These are phyloP conservation scores for Tulasnella calospora DNA, from an alignment of 768 basidiomycete species.

Conservation along the genomic window DNA sequence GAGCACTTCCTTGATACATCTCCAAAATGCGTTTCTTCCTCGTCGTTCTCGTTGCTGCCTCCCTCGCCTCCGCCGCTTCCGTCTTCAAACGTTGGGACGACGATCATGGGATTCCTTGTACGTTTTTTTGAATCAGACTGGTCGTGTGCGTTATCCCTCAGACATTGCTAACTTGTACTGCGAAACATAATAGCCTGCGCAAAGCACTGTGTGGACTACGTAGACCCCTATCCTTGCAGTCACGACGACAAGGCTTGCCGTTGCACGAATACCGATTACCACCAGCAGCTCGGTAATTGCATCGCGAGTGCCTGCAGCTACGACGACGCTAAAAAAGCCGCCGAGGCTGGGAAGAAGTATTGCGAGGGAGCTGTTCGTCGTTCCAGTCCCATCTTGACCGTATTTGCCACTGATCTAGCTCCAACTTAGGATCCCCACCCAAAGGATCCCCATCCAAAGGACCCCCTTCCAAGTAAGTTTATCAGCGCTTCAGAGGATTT, in stretches of 20 bases:
- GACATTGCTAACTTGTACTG: not conserved
- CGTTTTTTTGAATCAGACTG: not conserved
- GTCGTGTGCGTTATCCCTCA: not conserved
- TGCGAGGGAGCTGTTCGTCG: not conserved
- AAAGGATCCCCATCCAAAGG: too few relatives aligned
- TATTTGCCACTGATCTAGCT: too few relatives aligned
- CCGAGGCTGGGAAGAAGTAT: not conserved
- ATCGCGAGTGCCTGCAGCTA: not conserved
- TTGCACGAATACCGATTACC: not conserved
- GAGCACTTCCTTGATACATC: not conserved
- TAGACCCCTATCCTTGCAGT: not conserved
- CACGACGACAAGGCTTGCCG: not conserved
- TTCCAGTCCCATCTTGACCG: not conserved
- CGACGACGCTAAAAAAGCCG: not conserved
- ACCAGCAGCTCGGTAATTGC: not conserved
- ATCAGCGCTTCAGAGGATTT: not conserved
- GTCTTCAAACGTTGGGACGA: not conserved
- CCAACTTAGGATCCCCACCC: too few relatives aligned
- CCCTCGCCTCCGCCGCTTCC: not conserved
- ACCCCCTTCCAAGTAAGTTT: not conserved
- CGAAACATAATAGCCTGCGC: not conserved
- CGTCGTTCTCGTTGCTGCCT: not conserved
- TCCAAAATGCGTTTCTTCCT: not conserved
- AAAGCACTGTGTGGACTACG: not conserved
- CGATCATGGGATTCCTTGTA: not conserved